Percentiles rank a stretch among this genome's conserved stretches.
phyloP scores from a whole-genome alignment of 2,329 filamentous ascomycete species.

The Sclerotinia subarctica region DNA sequence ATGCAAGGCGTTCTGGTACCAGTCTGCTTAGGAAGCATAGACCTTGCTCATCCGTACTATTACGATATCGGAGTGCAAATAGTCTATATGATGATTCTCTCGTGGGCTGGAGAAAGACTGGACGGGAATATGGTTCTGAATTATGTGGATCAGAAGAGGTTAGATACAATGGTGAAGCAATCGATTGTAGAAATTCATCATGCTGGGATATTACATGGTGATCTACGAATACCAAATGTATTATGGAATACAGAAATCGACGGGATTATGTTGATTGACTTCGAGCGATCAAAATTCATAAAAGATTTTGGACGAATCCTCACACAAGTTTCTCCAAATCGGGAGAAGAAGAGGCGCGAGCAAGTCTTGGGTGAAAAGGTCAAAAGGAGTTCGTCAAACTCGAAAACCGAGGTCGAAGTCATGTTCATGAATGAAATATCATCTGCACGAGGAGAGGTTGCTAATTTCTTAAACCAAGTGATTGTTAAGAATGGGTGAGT shows the following conservation, averaged over 20 bases:
- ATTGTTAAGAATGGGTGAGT: no score
- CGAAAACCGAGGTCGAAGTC: no score
- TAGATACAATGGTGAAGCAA: not conserved
- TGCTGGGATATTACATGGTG: not conserved
- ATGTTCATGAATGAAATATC: not conserved
- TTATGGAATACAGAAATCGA: not conserved
- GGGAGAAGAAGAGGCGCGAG: not conserved
- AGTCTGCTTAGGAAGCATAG: not conserved
- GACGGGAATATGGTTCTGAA: not conserved
- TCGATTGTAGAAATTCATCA: not conserved
- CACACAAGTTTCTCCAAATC: not conserved
- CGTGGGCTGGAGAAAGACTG: not conserved
- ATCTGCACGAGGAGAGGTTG: not conserved
- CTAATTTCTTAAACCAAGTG: no score
- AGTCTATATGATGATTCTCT: slow-evolving; percentile 1
- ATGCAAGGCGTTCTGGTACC: slow-evolving; percentile 21
- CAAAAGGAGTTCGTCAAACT: no score
- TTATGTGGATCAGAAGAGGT: not conserved
- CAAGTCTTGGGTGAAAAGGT: not conserved
- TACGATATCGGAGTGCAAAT: not conserved
- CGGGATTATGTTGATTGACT: slow-evolving; percentile 7
- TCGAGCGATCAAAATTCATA: not conserved
- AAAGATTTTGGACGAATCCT: not conserved
- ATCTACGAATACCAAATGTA: not conserved
- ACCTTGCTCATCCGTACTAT: slow-evolving; percentile 2